phyloP scores from a whole-genome alignment of 257 asterid species.

The Datura wrightii region DNA sequence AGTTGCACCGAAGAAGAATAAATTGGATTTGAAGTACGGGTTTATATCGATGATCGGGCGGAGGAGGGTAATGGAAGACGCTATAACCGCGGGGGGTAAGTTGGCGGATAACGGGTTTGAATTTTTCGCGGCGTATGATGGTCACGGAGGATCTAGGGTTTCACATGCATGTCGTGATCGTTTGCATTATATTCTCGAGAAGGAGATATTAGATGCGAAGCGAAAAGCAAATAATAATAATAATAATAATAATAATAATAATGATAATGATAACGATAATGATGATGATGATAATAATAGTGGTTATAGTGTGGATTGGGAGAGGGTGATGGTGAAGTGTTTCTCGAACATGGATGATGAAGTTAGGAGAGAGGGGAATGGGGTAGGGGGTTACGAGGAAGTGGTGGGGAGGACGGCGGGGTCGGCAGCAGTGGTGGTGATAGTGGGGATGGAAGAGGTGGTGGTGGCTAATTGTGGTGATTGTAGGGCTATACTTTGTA shows the following conservation, averaged over 20 bases:
- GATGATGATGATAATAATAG: not conserved
- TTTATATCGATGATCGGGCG: constrained; percentile 62
- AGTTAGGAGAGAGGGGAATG: not conserved
- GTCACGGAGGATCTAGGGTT: constrained; percentile 56
- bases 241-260: not conserved
- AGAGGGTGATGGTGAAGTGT: constrained; percentile 44
- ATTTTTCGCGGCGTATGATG: constrained; percentile 62
- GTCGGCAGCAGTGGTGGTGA: constrained; percentile 62
- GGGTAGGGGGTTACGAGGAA: not conserved
- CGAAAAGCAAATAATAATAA: not conserved
- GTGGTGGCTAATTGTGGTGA: constrained; percentile 76
- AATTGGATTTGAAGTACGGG: constrained; percentile 37
- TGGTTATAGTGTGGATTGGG: constrained; percentile 43
- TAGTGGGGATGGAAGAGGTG: constrained; percentile 55
- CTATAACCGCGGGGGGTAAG: constrained; percentile 39
- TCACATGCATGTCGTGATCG: constrained; percentile 52
- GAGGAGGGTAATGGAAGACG: constrained; percentile 68
- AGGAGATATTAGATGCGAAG: constrained; percentile 36
- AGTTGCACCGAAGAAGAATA: not conserved
- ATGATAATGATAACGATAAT: not conserved
- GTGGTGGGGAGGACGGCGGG: constrained; percentile 40
- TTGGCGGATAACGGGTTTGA: constrained; percentile 44
- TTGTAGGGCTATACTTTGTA: constrained; percentile 68
- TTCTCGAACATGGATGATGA: constrained; percentile 56
- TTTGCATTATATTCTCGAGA: constrained; percentile 49